Conservation (phyloP, 257 asterid species). For the Lithospermum erythrorhizon region DNA sequence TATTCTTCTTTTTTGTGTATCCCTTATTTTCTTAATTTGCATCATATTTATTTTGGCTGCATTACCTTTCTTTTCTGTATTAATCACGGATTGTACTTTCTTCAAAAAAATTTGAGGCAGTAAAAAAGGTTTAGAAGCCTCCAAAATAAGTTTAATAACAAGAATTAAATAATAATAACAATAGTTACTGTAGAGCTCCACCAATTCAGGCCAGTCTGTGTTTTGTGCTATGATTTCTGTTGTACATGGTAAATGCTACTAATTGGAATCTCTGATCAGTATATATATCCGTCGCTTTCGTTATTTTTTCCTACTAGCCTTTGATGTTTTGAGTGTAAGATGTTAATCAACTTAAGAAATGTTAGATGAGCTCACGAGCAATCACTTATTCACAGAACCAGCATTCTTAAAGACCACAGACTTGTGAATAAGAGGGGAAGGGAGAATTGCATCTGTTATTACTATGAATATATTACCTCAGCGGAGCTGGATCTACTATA, state of each 20-base stretch:
- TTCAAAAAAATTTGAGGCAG: not conserved
- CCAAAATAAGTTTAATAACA: not conserved
- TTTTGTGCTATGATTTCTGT: not conserved
- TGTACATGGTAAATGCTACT: not conserved
- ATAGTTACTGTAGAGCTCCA: not conserved
- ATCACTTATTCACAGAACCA: not conserved
- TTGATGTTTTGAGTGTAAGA: not conserved
- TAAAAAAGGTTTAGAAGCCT: not conserved
- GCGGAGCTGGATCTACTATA: conserved; percentile 6
- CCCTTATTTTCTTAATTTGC: too few relatives aligned
- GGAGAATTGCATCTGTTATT: not conserved
- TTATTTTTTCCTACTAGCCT: not conserved
- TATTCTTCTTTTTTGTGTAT: too few relatives aligned
- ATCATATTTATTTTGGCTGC: too few relatives aligned
- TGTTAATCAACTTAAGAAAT: too few relatives aligned
- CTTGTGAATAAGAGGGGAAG: not conserved
- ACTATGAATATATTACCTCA: not conserved
- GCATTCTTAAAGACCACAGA: not conserved
- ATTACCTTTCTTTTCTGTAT: too few relatives aligned
- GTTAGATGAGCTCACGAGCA: not conserved
- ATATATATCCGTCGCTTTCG: not conserved
- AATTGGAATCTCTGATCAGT: not conserved
- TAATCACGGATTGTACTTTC: not conserved
- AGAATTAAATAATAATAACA: too few relatives aligned
- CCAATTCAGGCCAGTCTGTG: not conserved